These are phyloP conservation scores for Arabis alpina DNA, from an alignment of 345 rosid genomes.

Conservation along the genomic window DNA sequence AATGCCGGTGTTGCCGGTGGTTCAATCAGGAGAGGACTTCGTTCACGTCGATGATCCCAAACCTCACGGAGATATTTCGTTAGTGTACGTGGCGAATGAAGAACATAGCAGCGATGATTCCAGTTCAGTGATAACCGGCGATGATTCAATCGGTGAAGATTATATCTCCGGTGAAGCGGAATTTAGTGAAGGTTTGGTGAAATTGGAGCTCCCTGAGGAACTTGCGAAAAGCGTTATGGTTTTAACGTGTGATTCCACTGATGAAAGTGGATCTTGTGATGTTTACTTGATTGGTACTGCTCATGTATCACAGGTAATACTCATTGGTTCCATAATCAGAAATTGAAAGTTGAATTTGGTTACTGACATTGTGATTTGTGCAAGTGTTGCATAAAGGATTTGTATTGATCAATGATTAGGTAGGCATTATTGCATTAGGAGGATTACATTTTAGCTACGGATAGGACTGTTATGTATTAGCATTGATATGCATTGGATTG, in stretches of 20 bases:
- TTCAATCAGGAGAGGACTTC: constrained; percentile 51
- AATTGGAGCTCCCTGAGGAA: constrained; percentile 67
- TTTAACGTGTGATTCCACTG: constrained; percentile 70
- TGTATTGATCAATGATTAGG: too few relatives aligned
- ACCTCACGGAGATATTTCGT: constrained; percentile 40
- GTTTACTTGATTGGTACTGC: constrained; percentile 89
- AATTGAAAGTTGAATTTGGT: neutral
- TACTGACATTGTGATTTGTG: neutral
- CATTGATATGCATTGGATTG: too few relatives aligned
- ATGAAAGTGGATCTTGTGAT: constrained; percentile 75
- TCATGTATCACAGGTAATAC: constrained; percentile 78
- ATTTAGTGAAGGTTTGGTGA: constrained; percentile 27
- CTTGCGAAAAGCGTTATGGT: constrained; percentile 59
- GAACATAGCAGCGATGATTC: constrained; percentile 4
- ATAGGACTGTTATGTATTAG: too few relatives aligned
- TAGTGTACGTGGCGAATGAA: constrained; percentile 56
- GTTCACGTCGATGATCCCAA: constrained; percentile 63
- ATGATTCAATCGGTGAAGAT: constrained; percentile 24
- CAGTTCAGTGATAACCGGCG: constrained; percentile 27
- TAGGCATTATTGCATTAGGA: neutral
- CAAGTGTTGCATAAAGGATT: too few relatives aligned
- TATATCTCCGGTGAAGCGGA: constrained; percentile 19
- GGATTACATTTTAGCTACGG: neutral
- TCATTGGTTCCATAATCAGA: neutral
- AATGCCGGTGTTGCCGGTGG: constrained; percentile 40